Base-by-base conservation (phyloP, 179 eudicot species). In the Actinidia chinensis region DNA sequence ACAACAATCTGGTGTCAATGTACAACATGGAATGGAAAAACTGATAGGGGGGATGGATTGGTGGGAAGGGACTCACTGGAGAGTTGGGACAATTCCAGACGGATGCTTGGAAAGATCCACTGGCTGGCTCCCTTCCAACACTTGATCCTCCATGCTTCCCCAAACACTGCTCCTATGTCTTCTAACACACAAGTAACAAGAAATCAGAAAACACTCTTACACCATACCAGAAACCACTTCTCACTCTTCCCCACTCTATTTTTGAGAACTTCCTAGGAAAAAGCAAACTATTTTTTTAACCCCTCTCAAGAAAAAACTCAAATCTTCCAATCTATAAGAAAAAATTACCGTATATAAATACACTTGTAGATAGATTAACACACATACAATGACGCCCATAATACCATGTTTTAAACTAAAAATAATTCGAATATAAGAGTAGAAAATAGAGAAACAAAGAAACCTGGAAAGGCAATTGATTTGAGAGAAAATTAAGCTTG, bases 51-150 rank as follows among this genome's bases (percentile, higher is more conserved):
- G 67, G 43, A 55, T 28, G 40, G 74, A 75, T 40, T 9, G 20
- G 42, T n/a, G 47, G 74, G 68, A 50, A 9, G 33, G 18, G 33
- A 83, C 91, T 87, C 91, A 90, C 98, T 94, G 98, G 51, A 94
- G 93, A 7, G 90, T 86, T 71, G 98, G 97, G 68, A 89, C 86
- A 43, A 92, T 92, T 63, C 91, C 98, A 75, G 95, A 92, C 3
- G 98, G 97, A 51, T 90, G 98, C 83, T 85, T 89, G 33, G 85
- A 58, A 64, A 84, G 85, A 86, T 90, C 97, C 36, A 92, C 92
- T 4, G 97, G 97, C 81, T 92, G 92, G 84, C 85, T 89, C 60
- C 91, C 93, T 86, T 94, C 95, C 89, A 85, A 64, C n/a, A 83
- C 90, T 78, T 83, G 92, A 60, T 90, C 94, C 18, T 94, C 94